These are phyloP conservation scores for Russula foetens DNA, from an alignment of 768 basidiomycete species.

Conservation along the genomic window DNA sequence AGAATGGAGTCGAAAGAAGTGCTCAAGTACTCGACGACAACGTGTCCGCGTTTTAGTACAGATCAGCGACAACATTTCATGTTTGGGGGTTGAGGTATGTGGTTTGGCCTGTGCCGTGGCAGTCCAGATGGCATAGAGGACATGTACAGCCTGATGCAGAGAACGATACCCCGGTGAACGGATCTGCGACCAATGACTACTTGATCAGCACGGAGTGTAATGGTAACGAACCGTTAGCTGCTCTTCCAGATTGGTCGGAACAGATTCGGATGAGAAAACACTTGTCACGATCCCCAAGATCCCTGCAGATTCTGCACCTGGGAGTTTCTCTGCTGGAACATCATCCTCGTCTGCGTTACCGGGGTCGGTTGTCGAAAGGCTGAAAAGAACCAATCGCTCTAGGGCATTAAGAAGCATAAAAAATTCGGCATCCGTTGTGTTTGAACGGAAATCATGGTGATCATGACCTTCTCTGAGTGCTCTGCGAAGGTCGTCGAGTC, in stretches of 20 bases:
- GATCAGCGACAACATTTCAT: constrained; percentile 62
- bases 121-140: constrained; percentile 70
- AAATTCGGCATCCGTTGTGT: constrained; percentile 71
- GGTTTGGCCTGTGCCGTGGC: constrained; percentile 44
- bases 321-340: constrained; percentile 41
- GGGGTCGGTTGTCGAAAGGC: constrained; percentile 47
- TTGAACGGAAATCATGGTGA: constrained; percentile 37
- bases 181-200: constrained; percentile 33
- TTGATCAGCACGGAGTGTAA: not conserved
- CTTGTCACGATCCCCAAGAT: constrained; percentile 86
- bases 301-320: constrained; percentile 46
- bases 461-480: constrained; percentile 23
- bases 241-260: constrained; percentile 40
- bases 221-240: constrained; percentile 44
- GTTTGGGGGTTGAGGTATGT: constrained; percentile 41
- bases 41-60: constrained; percentile 59
- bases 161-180: constrained; percentile 70
- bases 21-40: constrained; percentile 74
- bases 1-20: constrained; percentile 74
- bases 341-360: constrained; percentile 50
- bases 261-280: constrained; percentile 75
- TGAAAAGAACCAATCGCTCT: constrained; percentile 73
- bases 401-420: constrained; percentile 77
- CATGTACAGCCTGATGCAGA: constrained; percentile 73
- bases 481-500: constrained; percentile 43